Percentiles rank a stretch among this genome's conserved stretches.
These are phyloP conservation scores for Taiwanofungus camphoratus DNA, from an alignment of 1,284 basidiomycete species.

Conservation along the genomic window DNA sequence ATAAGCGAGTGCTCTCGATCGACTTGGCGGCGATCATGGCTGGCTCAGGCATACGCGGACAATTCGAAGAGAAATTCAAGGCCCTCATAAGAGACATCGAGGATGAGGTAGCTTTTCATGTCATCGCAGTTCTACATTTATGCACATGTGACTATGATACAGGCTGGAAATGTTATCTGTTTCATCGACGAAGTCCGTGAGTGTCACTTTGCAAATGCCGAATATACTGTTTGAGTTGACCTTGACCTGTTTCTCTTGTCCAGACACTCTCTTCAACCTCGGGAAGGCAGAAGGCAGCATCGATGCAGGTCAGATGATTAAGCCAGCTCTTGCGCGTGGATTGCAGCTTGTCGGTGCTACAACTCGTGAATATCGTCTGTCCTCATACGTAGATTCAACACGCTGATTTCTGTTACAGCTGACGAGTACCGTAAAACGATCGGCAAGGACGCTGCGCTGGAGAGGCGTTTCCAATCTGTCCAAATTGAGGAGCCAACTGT, in stretches of 20 bases:
- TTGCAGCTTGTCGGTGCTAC: conserved; percentile 86
- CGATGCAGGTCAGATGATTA: conserved; percentile 90
- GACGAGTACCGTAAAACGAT: conserved; percentile 92
- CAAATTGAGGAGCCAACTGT: conserved; percentile 85
- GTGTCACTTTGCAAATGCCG: conserved; percentile 26
- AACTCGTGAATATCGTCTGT: conserved; percentile 51
- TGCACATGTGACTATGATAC: too few relatives aligned
- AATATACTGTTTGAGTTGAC: not conserved
- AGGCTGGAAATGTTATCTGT: conserved; percentile 73
- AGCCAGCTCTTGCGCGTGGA: conserved; percentile 81
- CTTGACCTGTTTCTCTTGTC: not conserved
- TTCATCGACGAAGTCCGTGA: conserved; percentile 91
- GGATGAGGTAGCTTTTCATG: conserved; percentile 47
- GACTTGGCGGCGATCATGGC: conserved; percentile 81
- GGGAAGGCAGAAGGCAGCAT: conserved; percentile 91
- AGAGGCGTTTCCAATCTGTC: conserved; percentile 87
- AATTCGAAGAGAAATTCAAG: conserved; percentile 93
- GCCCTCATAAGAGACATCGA: conserved; percentile 83
- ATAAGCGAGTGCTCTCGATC: conserved; percentile 77
- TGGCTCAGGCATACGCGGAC: conserved; percentile 84
- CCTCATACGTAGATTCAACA: not conserved
- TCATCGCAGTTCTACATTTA: too few relatives aligned
- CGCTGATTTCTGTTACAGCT: conserved; percentile 34
- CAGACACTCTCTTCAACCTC: conserved; percentile 77
- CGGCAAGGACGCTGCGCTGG: conserved; percentile 87